These are phyloP conservation scores for Teunomyces aglyptinius DNA, from an alignment of 805 yeast genomes.

Conservation along the genomic window DNA sequence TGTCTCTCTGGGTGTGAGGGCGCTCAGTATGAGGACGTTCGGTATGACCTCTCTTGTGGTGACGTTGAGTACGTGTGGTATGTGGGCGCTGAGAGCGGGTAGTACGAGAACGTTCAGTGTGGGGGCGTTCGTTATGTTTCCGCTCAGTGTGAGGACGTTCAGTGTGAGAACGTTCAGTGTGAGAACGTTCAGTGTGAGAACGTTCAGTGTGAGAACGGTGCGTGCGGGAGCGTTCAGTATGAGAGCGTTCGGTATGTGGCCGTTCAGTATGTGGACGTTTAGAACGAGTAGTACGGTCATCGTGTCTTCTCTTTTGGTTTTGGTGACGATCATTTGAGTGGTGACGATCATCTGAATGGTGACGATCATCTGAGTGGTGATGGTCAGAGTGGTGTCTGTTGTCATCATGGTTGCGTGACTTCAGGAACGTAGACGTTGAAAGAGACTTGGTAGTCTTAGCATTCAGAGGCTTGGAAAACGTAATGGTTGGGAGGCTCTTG, in stretches of 20 bases:
- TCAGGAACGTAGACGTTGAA: neutral
- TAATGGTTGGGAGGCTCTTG: neutral
- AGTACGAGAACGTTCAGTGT: neutral
- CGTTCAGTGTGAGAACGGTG: neutral
- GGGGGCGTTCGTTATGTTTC: neutral
- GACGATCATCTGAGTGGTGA: neutral
- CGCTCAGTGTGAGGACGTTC: neutral
- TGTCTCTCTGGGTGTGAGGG: neutral
- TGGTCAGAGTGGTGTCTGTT: neutral
- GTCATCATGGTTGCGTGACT: neutral
- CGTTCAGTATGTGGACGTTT: neutral
- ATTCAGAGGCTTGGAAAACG: neutral
- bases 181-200: neutral
- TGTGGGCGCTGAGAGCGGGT: neutral
- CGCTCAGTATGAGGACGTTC: neutral
- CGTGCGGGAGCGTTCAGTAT: neutral
- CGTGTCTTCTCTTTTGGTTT: neutral
- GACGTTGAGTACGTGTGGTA: neutral
- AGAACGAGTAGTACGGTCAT: neutral
- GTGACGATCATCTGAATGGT: neutral
- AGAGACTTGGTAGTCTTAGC: neutral
- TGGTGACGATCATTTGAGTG: neutral
- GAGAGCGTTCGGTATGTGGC: neutral
- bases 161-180: neutral
- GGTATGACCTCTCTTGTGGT: neutral